Evolutionary conservation across 1,139 yeast species (phyloP), one percentile per base, ranked within the genome.

Genomic region (Pneumocystis wakefieldiae): DNA sequence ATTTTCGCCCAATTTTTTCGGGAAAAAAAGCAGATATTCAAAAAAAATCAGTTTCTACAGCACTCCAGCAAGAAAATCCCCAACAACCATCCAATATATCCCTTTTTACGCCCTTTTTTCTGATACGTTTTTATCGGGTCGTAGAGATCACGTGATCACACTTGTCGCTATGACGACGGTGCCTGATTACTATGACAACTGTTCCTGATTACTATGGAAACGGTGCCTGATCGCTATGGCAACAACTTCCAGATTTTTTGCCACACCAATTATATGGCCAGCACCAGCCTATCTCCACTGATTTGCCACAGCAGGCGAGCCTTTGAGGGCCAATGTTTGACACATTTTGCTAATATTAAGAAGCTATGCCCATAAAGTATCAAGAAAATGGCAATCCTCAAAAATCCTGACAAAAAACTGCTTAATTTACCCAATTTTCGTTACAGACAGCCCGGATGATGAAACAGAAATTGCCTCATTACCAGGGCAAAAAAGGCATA

Each of bases 341-440:
- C 4, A 19, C 24, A 24, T 48, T 48, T 48, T 10, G 12, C 65
- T 97, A 19, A 48, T 48, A 24, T 12, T 6, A 4, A 8, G 12
- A 12, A 48, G 98, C 2, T 92, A 91, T 76, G 86, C 87, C 75
- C 96, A 91, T 71, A 95, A 96, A 1, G 78, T 92, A 64, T 73
- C 91, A 28, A 81, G 98, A 69, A 85, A 82, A 73, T 92, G 98
- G 98, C 98, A 92, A 74, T 81, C 81, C 68, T 90, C 85, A 71
- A 81, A 91, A 70, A 94, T 85, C 72, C 80, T 92, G 66, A 80
- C 86, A 58, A 94, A 92, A 75, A 75, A 69, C 53, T 60, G 70
- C 14, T 86, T 92, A 72, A 90, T 94, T 66, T 91, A 87, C 76
- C 99, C 99, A 24, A 79, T 92, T 59, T 92, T 92, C 73, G 80